phyloP scores from a whole-genome alignment of 306 rosid genomes.

The Cucumis cinereus region DNA sequence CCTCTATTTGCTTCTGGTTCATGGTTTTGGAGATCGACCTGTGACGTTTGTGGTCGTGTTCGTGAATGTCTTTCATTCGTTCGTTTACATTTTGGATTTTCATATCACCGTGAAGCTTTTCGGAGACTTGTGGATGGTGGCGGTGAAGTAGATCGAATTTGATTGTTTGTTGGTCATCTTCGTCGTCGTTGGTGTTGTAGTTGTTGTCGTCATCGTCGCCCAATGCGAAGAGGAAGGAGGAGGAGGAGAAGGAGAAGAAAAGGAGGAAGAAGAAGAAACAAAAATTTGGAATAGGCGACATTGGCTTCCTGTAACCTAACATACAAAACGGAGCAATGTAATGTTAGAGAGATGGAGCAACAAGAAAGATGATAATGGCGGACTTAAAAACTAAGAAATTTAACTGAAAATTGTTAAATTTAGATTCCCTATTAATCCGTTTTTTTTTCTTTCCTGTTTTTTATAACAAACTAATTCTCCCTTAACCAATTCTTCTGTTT shows the following conservation, averaged over 20 bases:
- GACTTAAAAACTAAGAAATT: background rate
- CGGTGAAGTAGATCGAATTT: background rate
- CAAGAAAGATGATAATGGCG: background rate
- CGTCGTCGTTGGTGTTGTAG: too few species aligned
- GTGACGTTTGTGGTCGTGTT: background rate
- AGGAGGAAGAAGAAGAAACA: background rate
- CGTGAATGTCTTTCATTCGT: background rate
- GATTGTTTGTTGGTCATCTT: background rate
- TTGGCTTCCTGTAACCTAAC: constrained; percentile 6
- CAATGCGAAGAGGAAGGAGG: background rate
- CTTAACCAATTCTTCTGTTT: too few species aligned
- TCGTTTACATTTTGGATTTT: background rate
- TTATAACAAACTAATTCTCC: too few species aligned
- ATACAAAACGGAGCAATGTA: background rate
- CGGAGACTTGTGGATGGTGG: background rate
- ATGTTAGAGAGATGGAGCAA: constrained; percentile 6
- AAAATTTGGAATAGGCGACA: background rate
- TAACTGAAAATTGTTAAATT: background rate
- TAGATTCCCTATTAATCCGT: background rate
- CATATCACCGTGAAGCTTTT: background rate
- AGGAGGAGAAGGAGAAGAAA: background rate
- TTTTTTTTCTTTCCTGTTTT: too few species aligned
- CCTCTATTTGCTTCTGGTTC: too few species aligned
- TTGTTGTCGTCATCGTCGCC: background rate
- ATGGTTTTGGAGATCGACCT: background rate